Evolutionary conservation across 805 yeast genomes (phyloP).

Genomic region (Nakazawaea wickerhamii): DNA sequence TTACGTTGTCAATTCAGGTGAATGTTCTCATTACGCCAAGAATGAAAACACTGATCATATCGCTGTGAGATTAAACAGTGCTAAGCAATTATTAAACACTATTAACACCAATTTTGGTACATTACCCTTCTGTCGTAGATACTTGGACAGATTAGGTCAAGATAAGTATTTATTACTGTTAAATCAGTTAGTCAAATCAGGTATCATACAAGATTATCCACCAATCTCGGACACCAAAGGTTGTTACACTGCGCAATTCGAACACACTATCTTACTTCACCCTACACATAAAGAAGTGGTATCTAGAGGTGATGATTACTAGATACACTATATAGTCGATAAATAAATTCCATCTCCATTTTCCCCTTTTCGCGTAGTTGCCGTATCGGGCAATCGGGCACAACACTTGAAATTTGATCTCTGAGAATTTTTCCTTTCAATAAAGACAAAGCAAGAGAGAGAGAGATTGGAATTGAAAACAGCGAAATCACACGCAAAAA

Average conservation of each 20-base stretch:
- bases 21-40: constrained; percentile 88
- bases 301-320: constrained; percentile 92
- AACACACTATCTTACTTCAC: constrained; percentile 87
- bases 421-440: too few relatives aligned
- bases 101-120: constrained; percentile 88
- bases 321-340: too few relatives aligned
- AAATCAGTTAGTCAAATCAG: constrained; percentile 77
- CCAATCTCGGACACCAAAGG: constrained; percentile 84
- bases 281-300: constrained; percentile 93
- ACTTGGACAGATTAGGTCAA: constrained; percentile 86
- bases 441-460: too few relatives aligned
- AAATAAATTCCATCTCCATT: too few relatives aligned
- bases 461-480: too few relatives aligned
- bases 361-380: neutral
- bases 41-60: constrained; percentile 45
- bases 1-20: constrained; percentile 79
- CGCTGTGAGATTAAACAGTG: constrained; percentile 56
- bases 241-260: constrained; percentile 91
- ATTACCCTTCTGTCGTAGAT: constrained; percentile 93
- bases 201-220: constrained; percentile 89
- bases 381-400: neutral
- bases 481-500: too few relatives aligned
- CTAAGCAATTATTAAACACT: constrained; percentile 60
- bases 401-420: constrained; percentile 1
- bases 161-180: constrained; percentile 86